These are phyloP conservation scores for Ascochyta lentis DNA, from an alignment of 2,329 filamentous ascomycete genomes.

Conservation along the genomic window DNA sequence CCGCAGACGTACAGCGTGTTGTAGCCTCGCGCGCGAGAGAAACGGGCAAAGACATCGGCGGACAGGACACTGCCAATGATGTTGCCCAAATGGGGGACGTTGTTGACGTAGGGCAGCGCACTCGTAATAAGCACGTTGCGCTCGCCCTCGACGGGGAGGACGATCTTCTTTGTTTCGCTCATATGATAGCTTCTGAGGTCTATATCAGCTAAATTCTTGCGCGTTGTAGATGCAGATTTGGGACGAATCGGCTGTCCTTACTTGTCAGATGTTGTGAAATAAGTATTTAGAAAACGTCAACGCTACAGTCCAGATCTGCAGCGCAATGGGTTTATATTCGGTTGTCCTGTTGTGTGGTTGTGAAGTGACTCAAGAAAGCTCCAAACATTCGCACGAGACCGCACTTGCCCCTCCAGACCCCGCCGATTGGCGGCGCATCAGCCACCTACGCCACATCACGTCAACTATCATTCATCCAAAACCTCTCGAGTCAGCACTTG, in stretches of 20 bases:
- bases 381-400: conserved; percentile 21
- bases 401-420: conserved; percentile 35
- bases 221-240: neutral
- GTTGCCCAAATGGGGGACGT: conserved; percentile 73
- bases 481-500: too few relatives aligned
- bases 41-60: conserved; percentile 79
- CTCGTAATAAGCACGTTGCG: conserved; percentile 90
- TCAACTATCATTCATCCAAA: neutral
- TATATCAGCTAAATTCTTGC: conserved; percentile 10
- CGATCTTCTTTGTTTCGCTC: conserved; percentile 50
- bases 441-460: conserved; percentile 21
- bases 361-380: conserved; percentile 35
- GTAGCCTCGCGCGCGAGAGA: conserved; percentile 78
- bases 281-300: neutral
- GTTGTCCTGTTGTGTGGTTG: conserved; percentile 3
- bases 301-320: neutral
- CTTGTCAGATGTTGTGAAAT: neutral
- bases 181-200: conserved; percentile 21
- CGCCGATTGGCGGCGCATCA: conserved; percentile 18
- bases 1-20: conserved; percentile 87
- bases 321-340: conserved; percentile 1
- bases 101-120: conserved; percentile 85
- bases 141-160: conserved; percentile 64
- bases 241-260: neutral
- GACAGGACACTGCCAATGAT: conserved; percentile 68